A percentile compares a stretch with the other conserved stretches of the same genome.
Conservation (phyloP, 495 filamentous ascomycete species). For the Hypoxylon rickii region DNA sequence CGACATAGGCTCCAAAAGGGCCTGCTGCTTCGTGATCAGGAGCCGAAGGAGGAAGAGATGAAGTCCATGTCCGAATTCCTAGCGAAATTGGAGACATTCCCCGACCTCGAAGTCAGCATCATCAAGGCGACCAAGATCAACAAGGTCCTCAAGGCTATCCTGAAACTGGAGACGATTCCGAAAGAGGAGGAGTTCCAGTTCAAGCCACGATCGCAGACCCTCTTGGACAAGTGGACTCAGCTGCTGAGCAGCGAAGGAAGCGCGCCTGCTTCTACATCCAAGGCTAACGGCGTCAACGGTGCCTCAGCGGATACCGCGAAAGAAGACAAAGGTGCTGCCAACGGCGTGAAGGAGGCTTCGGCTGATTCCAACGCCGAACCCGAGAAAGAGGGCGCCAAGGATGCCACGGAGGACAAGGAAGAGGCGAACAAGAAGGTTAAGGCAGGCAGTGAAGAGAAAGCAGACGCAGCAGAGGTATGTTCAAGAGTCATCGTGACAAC, state of each 20-base stretch:
- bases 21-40: constrained; percentile 77
- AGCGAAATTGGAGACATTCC: constrained; percentile 74
- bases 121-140: constrained; percentile 89
- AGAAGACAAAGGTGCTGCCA: constrained; percentile 57
- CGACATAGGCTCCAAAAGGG: constrained; percentile 91
- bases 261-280: constrained; percentile 35
- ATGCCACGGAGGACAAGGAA: constrained; percentile 41
- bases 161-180: constrained; percentile 80
- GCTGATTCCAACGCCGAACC: constrained; percentile 55
- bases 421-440: constrained; percentile 40
- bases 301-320: constrained; percentile 42
- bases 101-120: constrained; percentile 82
- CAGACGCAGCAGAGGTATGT: constrained; percentile 42
- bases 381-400: constrained; percentile 49
- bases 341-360: constrained; percentile 54
- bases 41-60: constrained; percentile 90
- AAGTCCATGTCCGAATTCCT: constrained; percentile 77
- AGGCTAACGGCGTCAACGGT: constrained; percentile 53
- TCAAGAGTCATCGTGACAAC: neutral
- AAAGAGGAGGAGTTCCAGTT: constrained; percentile 84
- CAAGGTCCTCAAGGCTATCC: constrained; percentile 89
- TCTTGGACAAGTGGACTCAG: constrained; percentile 83
- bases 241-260: constrained; percentile 62
- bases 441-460: constrained; percentile 34
- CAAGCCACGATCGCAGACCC: constrained; percentile 72